A percentile compares a stretch with the other conserved stretches of the same genome.
Evolutionary conservation across 257 asterid genomes (phyloP).

Genomic region (Scutellaria baicalensis): DNA sequence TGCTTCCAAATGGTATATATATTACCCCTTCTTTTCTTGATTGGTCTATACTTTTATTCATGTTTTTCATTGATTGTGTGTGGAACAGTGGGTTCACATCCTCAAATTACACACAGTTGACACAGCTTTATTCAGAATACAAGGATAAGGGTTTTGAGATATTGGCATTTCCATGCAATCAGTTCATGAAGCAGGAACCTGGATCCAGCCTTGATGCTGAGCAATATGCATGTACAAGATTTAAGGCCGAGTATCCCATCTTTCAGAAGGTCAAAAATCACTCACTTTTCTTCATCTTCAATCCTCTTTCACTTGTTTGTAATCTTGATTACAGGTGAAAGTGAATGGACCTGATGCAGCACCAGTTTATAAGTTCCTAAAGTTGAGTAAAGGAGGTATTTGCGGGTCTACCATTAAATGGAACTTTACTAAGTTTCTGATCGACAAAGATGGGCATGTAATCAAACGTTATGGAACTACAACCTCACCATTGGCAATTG

Average conservation of each 20-base stretch:
- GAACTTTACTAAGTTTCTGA: conserved; percentile 86
- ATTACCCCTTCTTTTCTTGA: neutral
- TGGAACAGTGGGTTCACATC: conserved; percentile 67
- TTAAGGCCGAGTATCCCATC: conserved; percentile 68
- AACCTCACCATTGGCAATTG: conserved; percentile 53
- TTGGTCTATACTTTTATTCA: neutral
- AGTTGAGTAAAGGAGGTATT: conserved; percentile 47
- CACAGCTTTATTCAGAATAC: conserved; percentile 52
- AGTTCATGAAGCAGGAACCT: conserved; percentile 72
- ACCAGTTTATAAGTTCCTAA: conserved; percentile 66
- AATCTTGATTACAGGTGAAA: conserved; percentile 60
- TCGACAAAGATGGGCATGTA: conserved; percentile 73
- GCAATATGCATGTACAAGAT: conserved; percentile 64
- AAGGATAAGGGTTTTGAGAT: conserved; percentile 81
- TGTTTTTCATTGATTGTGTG: conserved; percentile 13
- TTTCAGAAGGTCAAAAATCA: conserved; percentile 52
- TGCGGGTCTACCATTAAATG: conserved; percentile 63
- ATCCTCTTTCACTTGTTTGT: neutral
- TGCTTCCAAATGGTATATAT: conserved; percentile 78
- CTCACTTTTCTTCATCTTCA: neutral
- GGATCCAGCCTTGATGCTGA: conserved; percentile 60
- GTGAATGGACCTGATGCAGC: conserved; percentile 67
- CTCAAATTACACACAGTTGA: conserved; percentile 65
- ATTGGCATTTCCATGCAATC: conserved; percentile 83
- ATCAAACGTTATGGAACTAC: conserved; percentile 52